Conservation (phyloP, 495 filamentous ascomycete species). For the Halenospora varia region DNA sequence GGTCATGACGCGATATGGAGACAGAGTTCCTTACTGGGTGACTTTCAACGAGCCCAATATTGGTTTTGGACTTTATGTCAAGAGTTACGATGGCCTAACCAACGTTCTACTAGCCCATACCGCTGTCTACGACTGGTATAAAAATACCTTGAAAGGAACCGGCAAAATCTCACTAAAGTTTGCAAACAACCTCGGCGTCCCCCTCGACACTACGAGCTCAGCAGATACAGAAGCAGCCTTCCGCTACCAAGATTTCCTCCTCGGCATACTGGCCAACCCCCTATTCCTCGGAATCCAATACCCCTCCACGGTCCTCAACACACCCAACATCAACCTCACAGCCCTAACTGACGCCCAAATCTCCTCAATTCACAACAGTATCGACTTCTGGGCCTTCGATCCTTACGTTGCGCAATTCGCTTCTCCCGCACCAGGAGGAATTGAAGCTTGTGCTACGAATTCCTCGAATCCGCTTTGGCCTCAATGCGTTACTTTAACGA, state of each 20-base stretch:
- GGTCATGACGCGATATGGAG: conserved; percentile 38
- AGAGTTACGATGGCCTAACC: conserved; percentile 14
- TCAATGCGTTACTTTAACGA: not conserved
- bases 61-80: not conserved
- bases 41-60: conserved; percentile 24
- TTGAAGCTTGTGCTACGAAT: conserved; percentile 27
- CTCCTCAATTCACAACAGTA: conserved; percentile 29
- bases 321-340: conserved; percentile 6
- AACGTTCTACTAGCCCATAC: conserved; percentile 37
- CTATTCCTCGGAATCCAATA: conserved; percentile 32
- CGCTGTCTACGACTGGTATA: conserved; percentile 37
- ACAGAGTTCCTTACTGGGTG: conserved; percentile 42
- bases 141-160: conserved; percentile 33
- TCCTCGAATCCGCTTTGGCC: conserved; percentile 6
- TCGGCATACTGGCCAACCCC: conserved; percentile 38
- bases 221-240: conserved; percentile 32
- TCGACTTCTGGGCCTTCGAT: conserved; percentile 44
- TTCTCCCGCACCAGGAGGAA: conserved; percentile 30
- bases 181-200: conserved; percentile 41
- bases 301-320: not conserved
- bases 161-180: conserved; percentile 38
- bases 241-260: conserved; percentile 38
- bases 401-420: conserved; percentile 41
- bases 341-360: conserved; percentile 33
- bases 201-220: conserved; percentile 30